Percentiles rank a stretch among this genome's conserved stretches.
These are phyloP conservation scores for Talaromyces sp. DNA, from an alignment of 2,329 filamentous ascomycete species.

Conservation along the genomic window DNA sequence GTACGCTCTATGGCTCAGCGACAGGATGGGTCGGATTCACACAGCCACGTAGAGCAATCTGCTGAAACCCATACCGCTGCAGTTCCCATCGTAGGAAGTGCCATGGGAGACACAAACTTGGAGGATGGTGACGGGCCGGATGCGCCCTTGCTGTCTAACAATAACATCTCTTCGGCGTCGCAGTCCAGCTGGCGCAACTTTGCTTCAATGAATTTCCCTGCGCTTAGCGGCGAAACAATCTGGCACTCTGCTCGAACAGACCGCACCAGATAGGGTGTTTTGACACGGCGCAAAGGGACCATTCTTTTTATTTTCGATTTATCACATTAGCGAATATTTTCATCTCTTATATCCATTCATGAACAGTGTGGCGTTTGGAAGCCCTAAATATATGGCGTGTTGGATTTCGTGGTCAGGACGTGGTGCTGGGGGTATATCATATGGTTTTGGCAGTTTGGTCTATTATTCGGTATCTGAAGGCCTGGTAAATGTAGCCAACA, in stretches of 20 bases:
- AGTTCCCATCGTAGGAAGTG: slow-evolving; percentile 41
- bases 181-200: slow-evolving; percentile 39
- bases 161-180: slow-evolving; percentile 22
- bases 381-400: slow-evolving; percentile 14
- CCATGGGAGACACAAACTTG: slow-evolving; percentile 34
- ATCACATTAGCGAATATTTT: slow-evolving; percentile 28
- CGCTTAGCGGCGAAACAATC: slow-evolving; percentile 41
- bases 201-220: slow-evolving; percentile 38
- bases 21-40: slow-evolving; percentile 14
- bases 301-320: slow-evolving; percentile 10
- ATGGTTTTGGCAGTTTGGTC: not conserved
- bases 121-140: slow-evolving; percentile 34
- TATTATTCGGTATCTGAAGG: not conserved
- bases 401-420: slow-evolving; percentile 4
- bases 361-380: slow-evolving; percentile 24
- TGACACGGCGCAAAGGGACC: too few relatives aligned
- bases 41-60: slow-evolving; percentile 33
- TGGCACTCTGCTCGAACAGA: slow-evolving; percentile 37
- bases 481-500: not conserved
- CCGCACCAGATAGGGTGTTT: slow-evolving; percentile 27
- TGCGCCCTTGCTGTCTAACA: slow-evolving; percentile 27
- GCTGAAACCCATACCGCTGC: slow-evolving; percentile 39
- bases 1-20: slow-evolving; percentile 57
- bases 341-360: slow-evolving; percentile 7
- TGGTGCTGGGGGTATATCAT: not conserved